Evolutionary conservation across 2,329 filamentous ascomycete species (phyloP).

Genomic region (Botrytis pseudocinerea): DNA sequence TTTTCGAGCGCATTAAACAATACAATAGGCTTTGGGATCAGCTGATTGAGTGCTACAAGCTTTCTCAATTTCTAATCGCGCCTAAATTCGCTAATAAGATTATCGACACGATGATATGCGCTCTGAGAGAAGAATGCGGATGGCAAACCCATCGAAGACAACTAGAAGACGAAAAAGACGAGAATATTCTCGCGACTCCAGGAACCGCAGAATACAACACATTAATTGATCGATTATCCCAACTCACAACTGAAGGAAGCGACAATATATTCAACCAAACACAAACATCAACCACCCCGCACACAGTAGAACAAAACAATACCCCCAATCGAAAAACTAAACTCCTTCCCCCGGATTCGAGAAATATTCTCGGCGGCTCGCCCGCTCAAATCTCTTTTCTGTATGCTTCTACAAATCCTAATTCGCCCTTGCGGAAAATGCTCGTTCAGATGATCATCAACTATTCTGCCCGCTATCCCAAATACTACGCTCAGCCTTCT

Average conservation of each 20-base stretch:
- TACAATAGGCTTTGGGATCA: background rate
- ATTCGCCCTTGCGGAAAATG: background rate
- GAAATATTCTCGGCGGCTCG: background rate
- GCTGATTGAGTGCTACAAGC: background rate
- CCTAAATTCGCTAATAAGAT: background rate
- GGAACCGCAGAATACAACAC: background rate
- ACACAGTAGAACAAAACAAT: background rate
- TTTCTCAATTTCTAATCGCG: background rate
- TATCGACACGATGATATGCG: background rate
- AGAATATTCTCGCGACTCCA: background rate
- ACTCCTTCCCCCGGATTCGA: background rate
- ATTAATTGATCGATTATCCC: background rate
- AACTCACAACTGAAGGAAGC: background rate
- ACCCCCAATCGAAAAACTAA: background rate
- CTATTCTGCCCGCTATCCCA: background rate
- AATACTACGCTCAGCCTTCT: background rate
- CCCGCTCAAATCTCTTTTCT: background rate
- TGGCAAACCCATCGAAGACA: background rate
- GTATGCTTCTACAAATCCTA: background rate
- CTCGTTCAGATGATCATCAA: background rate
- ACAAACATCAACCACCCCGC: background rate
- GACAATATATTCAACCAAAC: background rate
- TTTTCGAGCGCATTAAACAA: background rate
- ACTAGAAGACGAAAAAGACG: background rate
- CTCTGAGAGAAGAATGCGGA: background rate